Evolutionary conservation across 2,329 filamentous ascomycete genomes (phyloP).

Genomic region (Beauveria asiatica): DNA sequence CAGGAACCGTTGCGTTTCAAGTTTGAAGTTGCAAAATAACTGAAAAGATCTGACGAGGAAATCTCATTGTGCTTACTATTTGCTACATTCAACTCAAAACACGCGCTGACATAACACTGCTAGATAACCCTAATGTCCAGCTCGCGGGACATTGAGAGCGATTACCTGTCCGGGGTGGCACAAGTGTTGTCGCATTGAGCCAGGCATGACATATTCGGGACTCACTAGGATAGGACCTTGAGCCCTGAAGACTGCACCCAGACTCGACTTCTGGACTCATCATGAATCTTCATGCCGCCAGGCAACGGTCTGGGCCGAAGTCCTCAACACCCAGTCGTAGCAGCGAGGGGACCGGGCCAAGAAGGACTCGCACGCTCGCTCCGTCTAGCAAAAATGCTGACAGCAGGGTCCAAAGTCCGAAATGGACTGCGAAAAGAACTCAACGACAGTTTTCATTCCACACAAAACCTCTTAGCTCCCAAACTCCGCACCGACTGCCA

Average conservation of each 20-base stretch:
- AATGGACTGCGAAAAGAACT: not conserved
- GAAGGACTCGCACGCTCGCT: not conserved
- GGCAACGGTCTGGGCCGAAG: not conserved
- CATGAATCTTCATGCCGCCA: not conserved
- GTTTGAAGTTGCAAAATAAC: constrained; percentile 46
- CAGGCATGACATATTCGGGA: not conserved
- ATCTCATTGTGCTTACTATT: not conserved
- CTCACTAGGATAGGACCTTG: not conserved
- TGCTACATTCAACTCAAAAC: not conserved
- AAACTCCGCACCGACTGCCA: not conserved
- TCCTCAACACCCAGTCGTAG: not conserved
- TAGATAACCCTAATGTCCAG: not conserved
- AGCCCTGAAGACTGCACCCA: not conserved
- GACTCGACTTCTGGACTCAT: not conserved
- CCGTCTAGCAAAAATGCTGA: not conserved
- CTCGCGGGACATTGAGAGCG: not conserved
- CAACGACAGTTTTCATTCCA: not conserved
- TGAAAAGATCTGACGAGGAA: constrained; percentile 66
- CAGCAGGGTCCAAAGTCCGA: not conserved
- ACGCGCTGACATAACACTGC: not conserved
- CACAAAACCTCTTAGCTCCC: not conserved
- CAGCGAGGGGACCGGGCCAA: not conserved
- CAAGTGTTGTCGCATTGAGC: not conserved
- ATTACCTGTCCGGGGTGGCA: not conserved
- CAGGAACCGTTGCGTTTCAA: constrained; percentile 42